Conservation (phyloP, 805 yeast genomes). For the Grigorovia jiainica region DNA sequence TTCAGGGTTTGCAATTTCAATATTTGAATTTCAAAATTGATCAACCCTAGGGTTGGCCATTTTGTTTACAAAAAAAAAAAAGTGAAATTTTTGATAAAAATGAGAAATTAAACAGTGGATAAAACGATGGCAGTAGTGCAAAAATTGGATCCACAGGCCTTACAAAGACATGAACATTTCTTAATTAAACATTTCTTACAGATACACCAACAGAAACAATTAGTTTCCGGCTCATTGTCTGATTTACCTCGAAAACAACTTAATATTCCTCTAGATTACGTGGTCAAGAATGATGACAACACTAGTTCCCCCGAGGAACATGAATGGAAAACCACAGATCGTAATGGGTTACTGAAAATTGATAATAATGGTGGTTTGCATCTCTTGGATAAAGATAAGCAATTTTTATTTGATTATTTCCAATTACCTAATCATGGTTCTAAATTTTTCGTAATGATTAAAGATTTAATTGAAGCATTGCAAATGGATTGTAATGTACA, state of each 20-base stretch:
- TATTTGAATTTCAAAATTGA: no score
- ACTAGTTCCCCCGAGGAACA: constrained; percentile 8
- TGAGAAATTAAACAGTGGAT: no score
- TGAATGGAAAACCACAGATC: constrained; percentile 25
- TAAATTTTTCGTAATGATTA: constrained; percentile 29
- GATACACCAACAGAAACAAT: constrained; percentile 10
- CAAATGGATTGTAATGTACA: constrained; percentile 34
- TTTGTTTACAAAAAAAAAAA: no score
- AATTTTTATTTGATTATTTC: constrained; percentile 33
- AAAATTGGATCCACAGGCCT: not conserved
- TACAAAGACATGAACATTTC: constrained; percentile 15
- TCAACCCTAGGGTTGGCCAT: no score
- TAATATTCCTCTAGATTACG: constrained; percentile 10
- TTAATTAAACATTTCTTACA: constrained; percentile 17
- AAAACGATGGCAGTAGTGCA: not conserved
- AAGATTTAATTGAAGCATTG: constrained; percentile 31
- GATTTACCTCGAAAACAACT: constrained; percentile 15
- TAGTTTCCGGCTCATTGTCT: constrained; percentile 16
- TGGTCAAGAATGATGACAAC: constrained; percentile 5
- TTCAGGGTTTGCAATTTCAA: no score
- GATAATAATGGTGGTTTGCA: constrained; percentile 30
- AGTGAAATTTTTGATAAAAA: no score
- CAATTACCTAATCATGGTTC: constrained; percentile 31
- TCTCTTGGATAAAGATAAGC: constrained; percentile 27
- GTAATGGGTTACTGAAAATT: constrained; percentile 39